Percentiles rank a stretch among this genome's conserved stretches.
Evolutionary conservation across 345 rosid genomes (phyloP).

Genomic region (Rhizophora apiculata): DNA sequence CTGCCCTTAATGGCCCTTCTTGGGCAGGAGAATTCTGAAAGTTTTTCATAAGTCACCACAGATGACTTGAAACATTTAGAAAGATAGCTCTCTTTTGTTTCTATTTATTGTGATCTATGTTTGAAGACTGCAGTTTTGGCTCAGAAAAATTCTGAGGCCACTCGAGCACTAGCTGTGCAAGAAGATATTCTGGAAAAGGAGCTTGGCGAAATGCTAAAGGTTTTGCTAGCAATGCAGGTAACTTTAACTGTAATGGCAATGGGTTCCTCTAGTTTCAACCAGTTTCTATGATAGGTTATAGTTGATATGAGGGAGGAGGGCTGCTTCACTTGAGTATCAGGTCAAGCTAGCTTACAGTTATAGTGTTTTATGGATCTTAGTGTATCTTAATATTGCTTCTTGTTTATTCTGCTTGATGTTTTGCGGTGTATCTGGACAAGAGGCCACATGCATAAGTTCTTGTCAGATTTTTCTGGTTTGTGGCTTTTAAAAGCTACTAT

Average conservation of each 20-base stretch:
- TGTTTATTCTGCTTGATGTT: not conserved
- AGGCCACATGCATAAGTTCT: not conserved
- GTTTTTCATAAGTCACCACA: no score
- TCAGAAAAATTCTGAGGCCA: slow-evolving; percentile 89
- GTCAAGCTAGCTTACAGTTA: no score
- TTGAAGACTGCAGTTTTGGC: slow-evolving; percentile 90
- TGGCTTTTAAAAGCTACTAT: not conserved
- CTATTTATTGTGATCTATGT: slow-evolving; percentile 12
- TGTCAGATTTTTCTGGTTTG: not conserved
- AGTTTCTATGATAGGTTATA: no score
- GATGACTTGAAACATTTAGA: not conserved
- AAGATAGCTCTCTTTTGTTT: not conserved
- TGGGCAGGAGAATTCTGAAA: no score
- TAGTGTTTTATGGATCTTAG: not conserved
- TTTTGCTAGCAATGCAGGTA: slow-evolving; percentile 96
- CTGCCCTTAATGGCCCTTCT: no score
- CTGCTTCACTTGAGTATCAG: no score
- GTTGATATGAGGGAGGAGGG: no score
- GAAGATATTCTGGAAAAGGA: slow-evolving; percentile 85
- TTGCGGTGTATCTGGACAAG: not conserved
- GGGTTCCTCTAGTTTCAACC: not conserved
- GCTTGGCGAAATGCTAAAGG: slow-evolving; percentile 87
- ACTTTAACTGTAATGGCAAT: slow-evolving; percentile 5
- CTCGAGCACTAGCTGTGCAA: slow-evolving; percentile 74
- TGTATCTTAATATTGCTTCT: not conserved